Base-by-base conservation (phyloP, 805 yeast genomes). In the Ogataea philodendri region DNA sequence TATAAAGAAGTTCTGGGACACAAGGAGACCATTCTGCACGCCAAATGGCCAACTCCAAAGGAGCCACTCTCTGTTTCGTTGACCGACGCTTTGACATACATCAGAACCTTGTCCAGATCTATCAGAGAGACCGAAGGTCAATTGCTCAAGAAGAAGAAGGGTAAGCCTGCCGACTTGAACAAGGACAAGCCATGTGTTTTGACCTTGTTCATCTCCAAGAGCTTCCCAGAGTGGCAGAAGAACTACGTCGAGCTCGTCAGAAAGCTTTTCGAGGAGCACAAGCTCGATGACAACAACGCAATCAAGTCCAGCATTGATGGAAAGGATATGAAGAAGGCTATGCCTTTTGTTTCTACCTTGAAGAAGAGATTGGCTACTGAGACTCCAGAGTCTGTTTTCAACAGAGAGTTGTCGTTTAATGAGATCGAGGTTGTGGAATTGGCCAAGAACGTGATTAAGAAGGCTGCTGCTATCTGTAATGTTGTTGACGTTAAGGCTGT, bases 101-200 rank as follows among this genome's bases (percentile, higher is more conserved):
- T 86, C 31, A 84, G 95, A 65, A 70, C 69, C 42, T 66, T 88
- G 45, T 71, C 89, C 35, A 80, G 96, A 63, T 66, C 88, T 4
- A 78, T 90, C 41, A 90, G 97, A 71, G 97, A 90, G 65, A 74
- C 94, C 38, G 98, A 93, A 69, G 93, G 93, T 44, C 81, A 82
- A 44, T 67, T 87, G 60, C 82, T 86, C 71, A 70, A 72, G 62
- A 80, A 80, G 68, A 88, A 87, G 80, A 89, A 89, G 75, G 81
- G 80, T 58, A 79, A 80, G 59, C 72, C 79, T 19, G 67, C 83
- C 9, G 90, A 82, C 39, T 72, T 87, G 38, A 96, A 93, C 59
- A 68, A 73, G 23, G 62, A 76, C 51, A 74, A 76, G 57, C 95
- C 96, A 19, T 78, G 82, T 30, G 76, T 70, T 53, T 69, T 93